Evolutionary conservation across 768 basidiomycete genomes (phyloP).

Genomic region (Podaxis rugospora): DNA sequence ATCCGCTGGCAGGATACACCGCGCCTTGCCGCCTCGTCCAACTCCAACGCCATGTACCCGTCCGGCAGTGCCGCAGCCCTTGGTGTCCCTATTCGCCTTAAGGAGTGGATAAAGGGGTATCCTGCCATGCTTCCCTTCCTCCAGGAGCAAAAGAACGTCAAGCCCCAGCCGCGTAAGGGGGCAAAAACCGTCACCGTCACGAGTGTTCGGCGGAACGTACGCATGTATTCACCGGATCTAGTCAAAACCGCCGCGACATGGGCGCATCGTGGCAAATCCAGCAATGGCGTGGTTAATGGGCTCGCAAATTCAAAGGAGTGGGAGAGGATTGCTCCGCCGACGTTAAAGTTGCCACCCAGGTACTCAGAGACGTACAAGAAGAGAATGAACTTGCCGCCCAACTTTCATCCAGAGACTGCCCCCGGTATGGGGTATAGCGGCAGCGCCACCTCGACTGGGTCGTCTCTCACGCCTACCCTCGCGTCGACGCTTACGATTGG

Average conservation of each 20-base stretch:
- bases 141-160: conserved; percentile 42
- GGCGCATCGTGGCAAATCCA: conserved; percentile 30
- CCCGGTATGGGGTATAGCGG: conserved; percentile 26
- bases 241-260: conserved; percentile 57
- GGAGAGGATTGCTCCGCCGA: conserved; percentile 64
- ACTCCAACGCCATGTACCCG: conserved; percentile 25
- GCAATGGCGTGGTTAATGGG: conserved; percentile 29
- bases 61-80: conserved; percentile 53
- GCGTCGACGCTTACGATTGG: conserved; percentile 23
- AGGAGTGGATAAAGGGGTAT: conserved; percentile 89
- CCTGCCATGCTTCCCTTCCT: conserved; percentile 72
- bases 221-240: conserved; percentile 85
- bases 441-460: conserved; percentile 29
- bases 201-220: conserved; percentile 72
- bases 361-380: conserved; percentile 78
- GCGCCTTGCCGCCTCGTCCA: conserved; percentile 24
- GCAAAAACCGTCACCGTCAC: conserved; percentile 75
- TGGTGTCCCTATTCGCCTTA: conserved; percentile 79
- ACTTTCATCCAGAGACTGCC: conserved; percentile 51
- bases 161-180: conserved; percentile 67
- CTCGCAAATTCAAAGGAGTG: conserved; percentile 68
- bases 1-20: conserved; percentile 78
- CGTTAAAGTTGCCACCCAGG: conserved; percentile 55
- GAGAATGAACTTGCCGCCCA: conserved; percentile 63
- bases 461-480: conserved; percentile 22